Base-by-base conservation (phyloP, 2,329 filamentous ascomycete species). In the Sporothrix brasiliensis region DNA sequence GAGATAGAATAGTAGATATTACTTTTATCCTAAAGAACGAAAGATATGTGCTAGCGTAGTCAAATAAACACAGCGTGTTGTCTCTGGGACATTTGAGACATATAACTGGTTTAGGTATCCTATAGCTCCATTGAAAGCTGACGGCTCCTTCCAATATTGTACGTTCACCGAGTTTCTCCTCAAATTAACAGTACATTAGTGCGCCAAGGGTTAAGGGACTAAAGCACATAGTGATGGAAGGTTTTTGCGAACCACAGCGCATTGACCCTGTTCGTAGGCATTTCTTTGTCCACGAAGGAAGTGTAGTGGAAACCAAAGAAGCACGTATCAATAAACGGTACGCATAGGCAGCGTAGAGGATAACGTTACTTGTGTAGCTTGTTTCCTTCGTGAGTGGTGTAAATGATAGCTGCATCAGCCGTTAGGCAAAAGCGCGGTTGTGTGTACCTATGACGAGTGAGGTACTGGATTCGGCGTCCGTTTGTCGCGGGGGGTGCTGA, bases 241-340 rank as follows among this genome's bases (percentile, higher is more conserved):
- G n/a, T n/a, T n/a, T n/a, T n/a, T n/a, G n/a, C n/a, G n/a, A n/a
- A n/a, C n/a, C n/a, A n/a, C n/a, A n/a, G n/a, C n/a, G 54, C 54
- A 34, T 58, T 58, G 27, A 30, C 54, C 27, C 30, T 34, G 54
- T 16, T 39, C 54, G 39, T 58, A 19, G 39, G 39, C 5, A 30
- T 39, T 34, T 58, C 54, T 19, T 58, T 58, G 27, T 58, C 54
- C 54, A 58, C 54, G 39, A 58, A 58, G 14, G 54, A 27, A 27
- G 39, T 30, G 27, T 58, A 58, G 27, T 58, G 54, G 6, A 58
- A 39, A 5, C 54, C 54, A 4, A 30, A 58, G 16, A 58, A 58
- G 27, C 39, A 58, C 6, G 54, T 30, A 14, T 39, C 54, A 16
- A 39, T 39, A 19, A 58, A 58, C 39, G 27, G 19, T 58, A 30